Percentiles rank a stretch among this genome's conserved stretches.
phyloP scores from a whole-genome alignment of 768 basidiomycete genomes.

The Suillus tomentosus region DNA sequence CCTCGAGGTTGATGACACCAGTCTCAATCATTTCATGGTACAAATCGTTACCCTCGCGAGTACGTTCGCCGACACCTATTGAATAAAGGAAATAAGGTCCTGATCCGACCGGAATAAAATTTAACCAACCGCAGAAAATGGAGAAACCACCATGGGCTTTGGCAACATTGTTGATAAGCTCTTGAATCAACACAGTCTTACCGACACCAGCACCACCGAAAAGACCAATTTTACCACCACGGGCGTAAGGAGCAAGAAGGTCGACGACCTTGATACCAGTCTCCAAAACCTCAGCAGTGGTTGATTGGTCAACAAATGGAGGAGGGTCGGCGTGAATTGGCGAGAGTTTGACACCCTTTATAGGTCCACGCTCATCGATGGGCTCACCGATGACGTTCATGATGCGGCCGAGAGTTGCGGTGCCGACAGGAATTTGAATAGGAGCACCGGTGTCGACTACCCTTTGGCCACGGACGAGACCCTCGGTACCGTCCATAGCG shows the following conservation, averaged over 20 bases:
- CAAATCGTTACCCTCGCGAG: conserved; percentile 99
- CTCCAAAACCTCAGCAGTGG: conserved; percentile 97
- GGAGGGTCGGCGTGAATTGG: conserved; percentile 99
- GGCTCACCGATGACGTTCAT: conserved; percentile 99
- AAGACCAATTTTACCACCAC: conserved; percentile 99
- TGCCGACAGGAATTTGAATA: conserved; percentile 96
- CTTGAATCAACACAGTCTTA: conserved; percentile 99
- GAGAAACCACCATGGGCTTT: conserved; percentile 99
- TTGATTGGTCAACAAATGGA: conserved; percentile 97
- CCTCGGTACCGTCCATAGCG: conserved; percentile 99
- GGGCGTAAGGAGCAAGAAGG: conserved; percentile 98
- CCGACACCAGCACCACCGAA: conserved; percentile 99
- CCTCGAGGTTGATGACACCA: conserved; percentile 99
- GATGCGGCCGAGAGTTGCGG: conserved; percentile 94
- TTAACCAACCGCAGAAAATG: conserved; percentile 85
- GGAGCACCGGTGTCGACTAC: conserved; percentile 96
- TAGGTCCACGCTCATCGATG: conserved; percentile 99
- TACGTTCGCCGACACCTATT: conserved; percentile 97
- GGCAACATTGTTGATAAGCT: conserved; percentile 99
- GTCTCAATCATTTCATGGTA: conserved; percentile 99
- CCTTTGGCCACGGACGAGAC: conserved; percentile 98
- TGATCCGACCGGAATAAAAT: background rate
- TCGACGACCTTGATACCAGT: conserved; percentile 99
- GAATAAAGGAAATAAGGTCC: conserved; percentile 16
- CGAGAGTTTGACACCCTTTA: conserved; percentile 88